phyloP scores from a whole-genome alignment of 441 rosid species.

The Jatropha multifida region DNA sequence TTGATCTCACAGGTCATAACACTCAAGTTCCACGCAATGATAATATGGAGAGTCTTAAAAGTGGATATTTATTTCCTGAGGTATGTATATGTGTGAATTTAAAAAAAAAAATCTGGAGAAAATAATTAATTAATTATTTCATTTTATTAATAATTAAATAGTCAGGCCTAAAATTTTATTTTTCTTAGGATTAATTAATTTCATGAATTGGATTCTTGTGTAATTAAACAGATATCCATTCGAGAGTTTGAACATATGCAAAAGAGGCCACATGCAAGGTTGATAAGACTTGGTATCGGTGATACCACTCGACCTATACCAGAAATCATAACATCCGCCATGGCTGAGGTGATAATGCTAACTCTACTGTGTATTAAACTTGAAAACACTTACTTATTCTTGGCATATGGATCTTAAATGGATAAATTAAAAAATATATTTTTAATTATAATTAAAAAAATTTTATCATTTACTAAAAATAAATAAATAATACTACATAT shows the following conservation, averaged over 20 bases:
- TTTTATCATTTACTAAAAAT: too few relatives aligned
- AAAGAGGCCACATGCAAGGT: constrained; percentile 38
- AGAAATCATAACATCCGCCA: constrained; percentile 36
- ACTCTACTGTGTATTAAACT: too few relatives aligned
- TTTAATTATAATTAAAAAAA: too few relatives aligned
- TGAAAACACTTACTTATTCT: too few relatives aligned
- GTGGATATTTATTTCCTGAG: constrained; percentile 23
- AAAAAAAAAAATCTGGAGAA: too few relatives aligned
- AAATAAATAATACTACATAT: too few relatives aligned
- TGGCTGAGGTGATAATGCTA: constrained; percentile 38
- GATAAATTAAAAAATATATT: too few relatives aligned
- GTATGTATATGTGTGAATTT: background rate
- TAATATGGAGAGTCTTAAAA: constrained; percentile 16
- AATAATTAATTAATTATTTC: background rate
- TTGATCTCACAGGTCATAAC: constrained; percentile 10
- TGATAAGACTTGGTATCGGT: constrained; percentile 51
- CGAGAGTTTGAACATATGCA: constrained; percentile 33
- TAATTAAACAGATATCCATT: constrained; percentile 31
- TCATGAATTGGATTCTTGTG: background rate
- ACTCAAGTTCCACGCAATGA: constrained; percentile 9
- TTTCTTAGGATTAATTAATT: background rate
- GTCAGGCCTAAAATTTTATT: background rate
- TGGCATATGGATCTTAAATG: too few relatives aligned
- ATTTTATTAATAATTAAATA: background rate
- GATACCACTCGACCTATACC: constrained; percentile 57